A percentile compares a stretch with the other conserved stretches of the same genome.
Evolutionary conservation across 305 asterid species (phyloP).

Genomic region (Caryopteris hybrid): DNA sequence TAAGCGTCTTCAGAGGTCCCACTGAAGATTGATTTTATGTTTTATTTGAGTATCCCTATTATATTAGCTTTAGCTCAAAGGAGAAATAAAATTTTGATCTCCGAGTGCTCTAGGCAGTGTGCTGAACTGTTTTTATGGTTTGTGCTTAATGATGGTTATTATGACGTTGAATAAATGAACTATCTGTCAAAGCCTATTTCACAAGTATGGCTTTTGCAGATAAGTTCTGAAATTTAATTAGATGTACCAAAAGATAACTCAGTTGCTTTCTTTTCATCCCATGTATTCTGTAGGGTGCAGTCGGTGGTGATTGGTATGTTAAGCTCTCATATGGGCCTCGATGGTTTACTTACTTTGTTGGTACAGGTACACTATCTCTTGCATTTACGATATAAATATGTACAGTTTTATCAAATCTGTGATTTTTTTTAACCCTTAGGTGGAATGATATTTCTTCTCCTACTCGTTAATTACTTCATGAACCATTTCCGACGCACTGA

Average conservation of each 20-base stretch:
- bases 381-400: not conserved
- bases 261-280: not conserved
- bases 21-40: not conserved
- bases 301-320: constrained; percentile 37
- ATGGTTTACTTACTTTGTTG: constrained; percentile 56
- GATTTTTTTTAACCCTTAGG: constrained; percentile 37
- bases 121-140: not conserved
- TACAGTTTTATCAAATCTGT: not conserved
- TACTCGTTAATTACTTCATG: constrained; percentile 33
- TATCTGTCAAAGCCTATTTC: too few species aligned
- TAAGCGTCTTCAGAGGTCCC: not conserved
- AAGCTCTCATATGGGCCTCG: constrained; percentile 69
- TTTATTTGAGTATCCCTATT: not conserved
- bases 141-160: not conserved
- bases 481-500: constrained; percentile 25
- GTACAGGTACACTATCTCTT: constrained; percentile 46
- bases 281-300: constrained; percentile 43
- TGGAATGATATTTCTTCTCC: constrained; percentile 40
- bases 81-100: not conserved
- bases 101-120: not conserved
- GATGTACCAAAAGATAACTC: not conserved
- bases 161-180: not conserved
- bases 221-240: not conserved
- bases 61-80: not conserved
- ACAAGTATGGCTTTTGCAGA: too few species aligned